These are phyloP conservation scores for Hypomyces rosellus DNA, from an alignment of 2,329 filamentous ascomycete genomes.

Conservation along the genomic window DNA sequence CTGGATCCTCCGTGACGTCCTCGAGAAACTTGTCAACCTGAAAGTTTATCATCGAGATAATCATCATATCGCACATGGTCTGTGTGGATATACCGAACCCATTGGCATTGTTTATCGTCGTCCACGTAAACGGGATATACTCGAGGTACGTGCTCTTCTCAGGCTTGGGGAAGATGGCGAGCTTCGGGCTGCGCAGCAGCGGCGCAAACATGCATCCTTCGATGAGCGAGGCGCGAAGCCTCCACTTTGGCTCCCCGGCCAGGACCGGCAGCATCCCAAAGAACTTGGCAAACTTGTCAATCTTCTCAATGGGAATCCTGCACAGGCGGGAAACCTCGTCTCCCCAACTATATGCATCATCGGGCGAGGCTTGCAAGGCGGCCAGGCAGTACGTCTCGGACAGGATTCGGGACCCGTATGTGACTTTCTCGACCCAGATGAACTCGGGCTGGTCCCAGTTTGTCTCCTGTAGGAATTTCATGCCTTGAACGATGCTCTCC, in stretches of 20 bases:
- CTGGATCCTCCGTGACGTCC: conserved; percentile 2
- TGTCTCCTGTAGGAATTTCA: not conserved
- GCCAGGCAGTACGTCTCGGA: conserved; percentile 12
- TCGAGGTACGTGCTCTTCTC: conserved; percentile 8
- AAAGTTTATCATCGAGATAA: conserved; percentile 5
- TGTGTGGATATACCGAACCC: not conserved
- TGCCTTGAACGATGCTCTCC: too few species aligned
- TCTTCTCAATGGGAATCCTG: not conserved
- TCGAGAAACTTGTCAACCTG: conserved; percentile 14
- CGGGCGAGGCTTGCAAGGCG: conserved; percentile 8
- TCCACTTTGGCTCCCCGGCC: not conserved
- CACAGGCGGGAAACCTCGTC: not conserved
- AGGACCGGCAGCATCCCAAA: too few species aligned
- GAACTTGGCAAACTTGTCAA: too few species aligned
- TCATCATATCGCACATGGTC: conserved; percentile 11
- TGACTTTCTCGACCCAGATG: conserved; percentile 16
- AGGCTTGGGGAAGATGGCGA: conserved; percentile 2
- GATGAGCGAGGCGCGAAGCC: not conserved
- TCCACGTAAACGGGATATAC: conserved; percentile 12
- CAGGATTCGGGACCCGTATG: conserved; percentile 9
- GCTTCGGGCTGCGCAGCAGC: not conserved
- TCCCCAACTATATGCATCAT: not conserved
- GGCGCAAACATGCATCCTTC: not conserved
- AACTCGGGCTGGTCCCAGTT: not conserved
- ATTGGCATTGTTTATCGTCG: conserved; percentile 4